phyloP scores from a whole-genome alignment of 805 yeast species.

The Candida palmyrensis region DNA sequence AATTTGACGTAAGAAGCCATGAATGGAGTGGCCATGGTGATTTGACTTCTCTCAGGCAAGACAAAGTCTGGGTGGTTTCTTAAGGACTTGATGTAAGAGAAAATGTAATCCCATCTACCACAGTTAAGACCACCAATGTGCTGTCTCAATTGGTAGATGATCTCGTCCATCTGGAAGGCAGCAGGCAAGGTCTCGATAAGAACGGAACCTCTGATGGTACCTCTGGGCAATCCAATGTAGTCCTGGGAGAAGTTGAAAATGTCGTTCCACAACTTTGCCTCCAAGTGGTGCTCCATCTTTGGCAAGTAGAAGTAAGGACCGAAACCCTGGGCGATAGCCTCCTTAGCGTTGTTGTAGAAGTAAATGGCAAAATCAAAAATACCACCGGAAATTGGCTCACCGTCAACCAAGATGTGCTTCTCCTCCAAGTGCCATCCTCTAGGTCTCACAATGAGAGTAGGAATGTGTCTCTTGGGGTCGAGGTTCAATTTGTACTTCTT shows the following conservation, averaged over 20 bases:
- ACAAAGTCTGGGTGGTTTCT: conserved; percentile 13
- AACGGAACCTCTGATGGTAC: conserved; percentile 18
- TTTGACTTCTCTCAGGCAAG: conserved; percentile 15
- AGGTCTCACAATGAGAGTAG: conserved; percentile 79
- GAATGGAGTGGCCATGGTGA: conserved; percentile 17
- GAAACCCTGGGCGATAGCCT: conserved; percentile 10
- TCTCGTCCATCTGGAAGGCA: conserved; percentile 20
- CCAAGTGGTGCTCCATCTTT: conserved; percentile 18
- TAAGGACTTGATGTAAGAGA: conserved; percentile 15
- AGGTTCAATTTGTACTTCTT: conserved; percentile 40
- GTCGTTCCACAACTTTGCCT: conserved; percentile 19
- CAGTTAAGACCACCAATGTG: conserved; percentile 17
- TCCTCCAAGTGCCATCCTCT: conserved; percentile 87
- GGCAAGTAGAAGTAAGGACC: conserved; percentile 20
- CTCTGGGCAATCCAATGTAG: conserved; percentile 11
- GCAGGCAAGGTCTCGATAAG: conserved; percentile 18
- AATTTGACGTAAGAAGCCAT: conserved; percentile 16
- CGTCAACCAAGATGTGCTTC: conserved; percentile 64
- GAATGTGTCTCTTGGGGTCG: conserved; percentile 53
- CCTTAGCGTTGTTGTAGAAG: conserved; percentile 31
- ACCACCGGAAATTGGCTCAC: conserved; percentile 74
- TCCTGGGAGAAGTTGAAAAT: conserved; percentile 17
- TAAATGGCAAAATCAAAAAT: conserved; percentile 75
- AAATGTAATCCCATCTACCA: conserved; percentile 21
- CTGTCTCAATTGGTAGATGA: conserved; percentile 15